These are phyloP conservation scores for Eleusine indica DNA, from an alignment of 176 grass and related monocot genomes.

Conservation along the genomic window DNA sequence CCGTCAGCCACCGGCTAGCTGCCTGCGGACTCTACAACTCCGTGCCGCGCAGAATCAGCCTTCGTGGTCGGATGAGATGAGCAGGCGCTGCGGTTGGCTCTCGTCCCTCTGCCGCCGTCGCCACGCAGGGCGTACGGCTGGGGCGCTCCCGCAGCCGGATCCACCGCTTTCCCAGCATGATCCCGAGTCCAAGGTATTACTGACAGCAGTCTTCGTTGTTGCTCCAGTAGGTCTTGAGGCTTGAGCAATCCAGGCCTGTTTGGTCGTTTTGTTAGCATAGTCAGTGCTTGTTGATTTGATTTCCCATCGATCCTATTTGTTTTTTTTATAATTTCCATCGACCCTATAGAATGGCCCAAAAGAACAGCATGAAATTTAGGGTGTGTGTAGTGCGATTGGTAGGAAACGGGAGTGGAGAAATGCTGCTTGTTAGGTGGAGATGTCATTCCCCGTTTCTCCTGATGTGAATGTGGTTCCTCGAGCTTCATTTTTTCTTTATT, in stretches of 20 bases:
- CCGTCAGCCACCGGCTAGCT: not conserved
- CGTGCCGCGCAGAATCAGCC: too few species aligned
- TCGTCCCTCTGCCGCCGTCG: constrained; percentile 35
- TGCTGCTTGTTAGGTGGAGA: not conserved
- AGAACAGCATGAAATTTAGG: not conserved
- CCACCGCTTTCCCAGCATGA: constrained; percentile 4
- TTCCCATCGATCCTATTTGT: not conserved
- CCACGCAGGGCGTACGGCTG: constrained; percentile 10
- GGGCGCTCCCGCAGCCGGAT: constrained; percentile 33
- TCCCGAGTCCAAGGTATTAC: constrained; percentile 37
- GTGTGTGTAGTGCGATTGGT: not conserved
- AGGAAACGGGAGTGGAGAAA: not conserved
- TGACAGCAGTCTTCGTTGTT: not conserved
- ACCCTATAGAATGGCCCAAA: not conserved
- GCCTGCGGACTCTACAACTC: not conserved
- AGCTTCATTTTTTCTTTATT: not conserved
- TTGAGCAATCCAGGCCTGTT: not conserved
- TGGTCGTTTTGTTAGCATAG: not conserved
- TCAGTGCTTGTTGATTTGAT: not conserved
- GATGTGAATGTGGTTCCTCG: constrained; percentile 20
- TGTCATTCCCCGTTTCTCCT: not conserved
- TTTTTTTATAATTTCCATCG: too few species aligned
- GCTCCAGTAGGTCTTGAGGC: not conserved
- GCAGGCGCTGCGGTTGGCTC: constrained; percentile 45
- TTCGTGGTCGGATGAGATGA: constrained; percentile 39